Conservation (phyloP, 2,329 filamentous ascomycete genomes). For the Claviceps digitariae region DNA sequence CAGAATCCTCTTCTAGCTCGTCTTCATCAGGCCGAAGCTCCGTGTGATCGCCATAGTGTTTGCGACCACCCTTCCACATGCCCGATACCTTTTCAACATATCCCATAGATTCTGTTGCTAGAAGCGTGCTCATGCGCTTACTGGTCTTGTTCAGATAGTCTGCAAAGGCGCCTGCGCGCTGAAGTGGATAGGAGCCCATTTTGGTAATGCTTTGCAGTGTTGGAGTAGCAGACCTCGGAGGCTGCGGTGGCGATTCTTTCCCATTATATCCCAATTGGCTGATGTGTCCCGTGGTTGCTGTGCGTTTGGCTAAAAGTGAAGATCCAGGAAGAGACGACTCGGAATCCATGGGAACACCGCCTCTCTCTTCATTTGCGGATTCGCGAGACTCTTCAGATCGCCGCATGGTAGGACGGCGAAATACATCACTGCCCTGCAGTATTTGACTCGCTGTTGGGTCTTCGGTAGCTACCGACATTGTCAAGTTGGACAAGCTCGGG, state of each 20-base stretch:
- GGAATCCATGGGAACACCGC: constrained; percentile 6
- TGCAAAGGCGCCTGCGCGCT: constrained; percentile 68
- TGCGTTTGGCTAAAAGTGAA: constrained; percentile 11
- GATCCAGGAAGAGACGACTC: constrained; percentile 5
- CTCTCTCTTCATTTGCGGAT: constrained; percentile 10
- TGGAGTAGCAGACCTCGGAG: constrained; percentile 20
- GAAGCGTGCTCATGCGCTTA: constrained; percentile 64
- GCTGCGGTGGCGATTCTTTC: constrained; percentile 5
- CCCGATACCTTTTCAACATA: constrained; percentile 95
- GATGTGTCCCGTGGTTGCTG: constrained; percentile 26
- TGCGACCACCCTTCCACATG: constrained; percentile 87
- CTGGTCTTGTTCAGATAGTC: constrained; percentile 70
- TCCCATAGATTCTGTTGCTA: constrained; percentile 86
- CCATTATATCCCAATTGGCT: constrained; percentile 17
- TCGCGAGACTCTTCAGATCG: constrained; percentile 30
- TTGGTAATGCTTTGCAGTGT: constrained; percentile 40
- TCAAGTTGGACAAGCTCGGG: constrained; percentile 56
- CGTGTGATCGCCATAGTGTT: constrained; percentile 62
- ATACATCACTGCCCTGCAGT: constrained; percentile 73
- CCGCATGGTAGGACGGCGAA: constrained; percentile 62
- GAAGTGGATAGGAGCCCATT: constrained; percentile 63
- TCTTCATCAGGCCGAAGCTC: constrained; percentile 41
- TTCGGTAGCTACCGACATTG: constrained; percentile 52
- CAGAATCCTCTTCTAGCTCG: constrained; percentile 40
- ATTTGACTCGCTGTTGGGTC: constrained; percentile 88